These are phyloP conservation scores for Smittium mucronatum DNA, from an alignment of 371 early-diverging fungal species.

Conservation along the genomic window DNA sequence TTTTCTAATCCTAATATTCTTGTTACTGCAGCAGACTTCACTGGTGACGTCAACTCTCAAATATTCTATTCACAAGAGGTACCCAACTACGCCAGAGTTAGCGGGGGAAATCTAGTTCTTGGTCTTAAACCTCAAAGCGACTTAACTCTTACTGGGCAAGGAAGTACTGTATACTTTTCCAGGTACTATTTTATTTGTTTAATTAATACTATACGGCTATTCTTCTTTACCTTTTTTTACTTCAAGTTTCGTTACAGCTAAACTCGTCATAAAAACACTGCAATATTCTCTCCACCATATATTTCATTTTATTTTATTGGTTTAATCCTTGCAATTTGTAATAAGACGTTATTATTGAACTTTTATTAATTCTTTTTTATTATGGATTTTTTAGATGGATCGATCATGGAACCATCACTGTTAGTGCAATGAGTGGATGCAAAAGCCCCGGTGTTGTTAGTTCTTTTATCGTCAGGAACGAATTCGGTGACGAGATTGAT, in stretches of 20 bases:
- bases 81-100: constrained; percentile 25
- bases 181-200: constrained; percentile 23
- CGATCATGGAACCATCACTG: constrained; percentile 44
- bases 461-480: constrained; percentile 43
- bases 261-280: too few relatives aligned
- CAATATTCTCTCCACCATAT: too few relatives aligned
- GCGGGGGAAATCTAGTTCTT: constrained; percentile 24
- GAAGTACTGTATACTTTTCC: constrained; percentile 6
- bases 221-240: too few relatives aligned
- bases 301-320: too few relatives aligned
- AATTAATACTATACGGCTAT: too few relatives aligned
- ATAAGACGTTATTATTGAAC: too few relatives aligned
- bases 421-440: constrained; percentile 36
- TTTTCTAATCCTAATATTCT: constrained; percentile 24
- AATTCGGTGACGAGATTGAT: constrained; percentile 53
- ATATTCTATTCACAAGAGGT: constrained; percentile 31
- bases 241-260: too few relatives aligned
- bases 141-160: not conserved
- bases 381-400: constrained; percentile 33
- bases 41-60: constrained; percentile 33
- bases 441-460: constrained; percentile 43
- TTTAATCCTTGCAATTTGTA: too few relatives aligned
- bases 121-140: constrained; percentile 17
- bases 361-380: too few relatives aligned
- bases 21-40: constrained; percentile 26